phyloP scores from a whole-genome alignment of 148 eudicot genomes.

The Selenicereus undatus region DNA sequence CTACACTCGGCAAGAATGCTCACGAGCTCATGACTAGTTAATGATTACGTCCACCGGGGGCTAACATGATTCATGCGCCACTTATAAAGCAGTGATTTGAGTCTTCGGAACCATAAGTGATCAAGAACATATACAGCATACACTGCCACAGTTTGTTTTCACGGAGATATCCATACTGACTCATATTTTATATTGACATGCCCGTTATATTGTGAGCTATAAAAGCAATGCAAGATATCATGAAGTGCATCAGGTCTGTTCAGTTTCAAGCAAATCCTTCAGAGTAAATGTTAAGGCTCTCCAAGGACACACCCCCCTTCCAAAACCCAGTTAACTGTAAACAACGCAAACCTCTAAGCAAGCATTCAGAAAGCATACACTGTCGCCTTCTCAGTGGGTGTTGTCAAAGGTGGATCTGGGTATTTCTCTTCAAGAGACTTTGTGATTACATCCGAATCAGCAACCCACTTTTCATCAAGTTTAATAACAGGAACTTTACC shows the following conservation, averaged over 20 bases:
- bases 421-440: conserved; percentile 70
- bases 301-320: background rate
- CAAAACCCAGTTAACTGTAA: background rate
- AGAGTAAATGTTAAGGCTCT: background rate
- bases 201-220: background rate
- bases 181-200: background rate
- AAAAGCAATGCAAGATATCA: background rate
- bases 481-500: conserved; percentile 91
- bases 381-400: conserved; percentile 81
- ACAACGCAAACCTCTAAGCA: background rate
- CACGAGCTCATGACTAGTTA: too few species aligned
- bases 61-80: too few species aligned
- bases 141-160: too few species aligned
- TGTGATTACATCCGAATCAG: conserved; percentile 90
- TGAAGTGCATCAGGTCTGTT: background rate
- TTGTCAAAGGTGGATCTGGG: conserved; percentile 71
- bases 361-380: conserved; percentile 38
- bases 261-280: background rate
- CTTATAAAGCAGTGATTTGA: too few species aligned
- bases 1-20: too few species aligned
- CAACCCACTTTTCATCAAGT: conserved; percentile 83
- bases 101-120: too few species aligned
- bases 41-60: too few species aligned
- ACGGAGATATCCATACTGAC: too few species aligned
- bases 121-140: too few species aligned